Evolutionary conservation across 2,329 filamentous ascomycete genomes (phyloP).

Genomic region (Aureobasidium sp.): DNA sequence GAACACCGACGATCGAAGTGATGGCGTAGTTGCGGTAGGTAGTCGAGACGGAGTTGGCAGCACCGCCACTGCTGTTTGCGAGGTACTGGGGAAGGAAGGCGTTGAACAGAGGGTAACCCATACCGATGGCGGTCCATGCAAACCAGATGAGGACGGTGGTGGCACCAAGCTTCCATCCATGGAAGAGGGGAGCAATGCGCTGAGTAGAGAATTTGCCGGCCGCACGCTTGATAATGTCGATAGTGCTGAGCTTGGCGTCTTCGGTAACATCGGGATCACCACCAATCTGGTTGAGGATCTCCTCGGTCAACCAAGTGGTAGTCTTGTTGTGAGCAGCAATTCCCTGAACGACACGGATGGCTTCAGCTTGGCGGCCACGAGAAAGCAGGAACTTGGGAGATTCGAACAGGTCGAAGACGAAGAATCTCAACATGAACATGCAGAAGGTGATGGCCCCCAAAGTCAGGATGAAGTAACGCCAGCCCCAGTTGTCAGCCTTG

Average conservation of each 20-base stretch:
- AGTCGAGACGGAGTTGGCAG: constrained; percentile 28
- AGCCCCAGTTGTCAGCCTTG: constrained; percentile 55
- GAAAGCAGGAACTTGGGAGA: constrained; percentile 78
- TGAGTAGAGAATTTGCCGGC: constrained; percentile 58
- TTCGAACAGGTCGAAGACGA: constrained; percentile 73
- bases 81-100: constrained; percentile 85
- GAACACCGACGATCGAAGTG: constrained; percentile 66
- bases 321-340: constrained; percentile 55
- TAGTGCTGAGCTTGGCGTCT: constrained; percentile 33
- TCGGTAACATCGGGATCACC: constrained; percentile 37
- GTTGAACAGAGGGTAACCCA: constrained; percentile 84
- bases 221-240: constrained; percentile 49
- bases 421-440: constrained; percentile 73
- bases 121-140: constrained; percentile 73
- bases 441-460: constrained; percentile 64
- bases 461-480: constrained; percentile 64
- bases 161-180: constrained; percentile 38
- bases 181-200: constrained; percentile 57
- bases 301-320: constrained; percentile 69
- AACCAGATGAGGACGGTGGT: constrained; percentile 58
- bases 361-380: constrained; percentile 66
- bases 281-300: constrained; percentile 51
- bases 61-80: constrained; percentile 43
- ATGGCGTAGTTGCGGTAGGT: constrained; percentile 75
- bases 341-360: constrained; percentile 70